Conservation (phyloP, 805 yeast species). For the Kodamaea leandrae region DNA sequence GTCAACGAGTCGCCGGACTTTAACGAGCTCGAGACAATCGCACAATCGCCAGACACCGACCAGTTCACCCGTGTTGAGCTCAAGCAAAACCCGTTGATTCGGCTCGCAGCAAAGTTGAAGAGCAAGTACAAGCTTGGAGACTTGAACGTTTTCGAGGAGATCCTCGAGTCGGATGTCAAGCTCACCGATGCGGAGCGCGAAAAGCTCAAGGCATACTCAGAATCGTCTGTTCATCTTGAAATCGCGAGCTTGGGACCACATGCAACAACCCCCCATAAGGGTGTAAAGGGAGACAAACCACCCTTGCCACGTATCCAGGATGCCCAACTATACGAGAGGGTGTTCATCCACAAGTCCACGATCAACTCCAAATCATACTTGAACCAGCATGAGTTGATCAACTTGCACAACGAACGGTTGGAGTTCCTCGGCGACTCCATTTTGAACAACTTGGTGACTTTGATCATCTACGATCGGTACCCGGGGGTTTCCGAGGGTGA, state of each 20-base stretch:
- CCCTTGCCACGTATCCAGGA: conserved; percentile 64
- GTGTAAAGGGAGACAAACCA: conserved; percentile 40
- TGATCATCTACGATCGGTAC: conserved; percentile 60
- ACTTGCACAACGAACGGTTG: conserved; percentile 76
- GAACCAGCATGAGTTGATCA: conserved; percentile 54
- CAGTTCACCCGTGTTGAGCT: conserved; percentile 50
- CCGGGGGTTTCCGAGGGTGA: conserved; percentile 80
- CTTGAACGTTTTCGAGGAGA: conserved; percentile 54
- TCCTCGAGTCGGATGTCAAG: conserved; percentile 41
- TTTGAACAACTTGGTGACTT: conserved; percentile 68
- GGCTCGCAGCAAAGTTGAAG: conserved; percentile 60
- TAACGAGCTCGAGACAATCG: conserved; percentile 35
- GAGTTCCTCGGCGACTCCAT: conserved; percentile 92
- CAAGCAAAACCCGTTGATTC: conserved; percentile 51
- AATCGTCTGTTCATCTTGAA: conserved; percentile 8
- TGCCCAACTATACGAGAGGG: conserved; percentile 59
- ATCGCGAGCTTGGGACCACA: conserved; percentile 9
- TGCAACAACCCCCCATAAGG: conserved; percentile 6
- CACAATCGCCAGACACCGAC: conserved; percentile 32
- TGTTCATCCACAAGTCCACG: conserved; percentile 78
- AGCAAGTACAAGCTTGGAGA: conserved; percentile 48
- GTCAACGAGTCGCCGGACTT: conserved; percentile 53
- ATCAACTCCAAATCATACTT: conserved; percentile 57
- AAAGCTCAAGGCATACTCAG: conserved; percentile 5
- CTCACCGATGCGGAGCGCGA: conserved; percentile 15